These are phyloP conservation scores for Termitomyces sp. DNA, from an alignment of 768 basidiomycete species.

Conservation along the genomic window DNA sequence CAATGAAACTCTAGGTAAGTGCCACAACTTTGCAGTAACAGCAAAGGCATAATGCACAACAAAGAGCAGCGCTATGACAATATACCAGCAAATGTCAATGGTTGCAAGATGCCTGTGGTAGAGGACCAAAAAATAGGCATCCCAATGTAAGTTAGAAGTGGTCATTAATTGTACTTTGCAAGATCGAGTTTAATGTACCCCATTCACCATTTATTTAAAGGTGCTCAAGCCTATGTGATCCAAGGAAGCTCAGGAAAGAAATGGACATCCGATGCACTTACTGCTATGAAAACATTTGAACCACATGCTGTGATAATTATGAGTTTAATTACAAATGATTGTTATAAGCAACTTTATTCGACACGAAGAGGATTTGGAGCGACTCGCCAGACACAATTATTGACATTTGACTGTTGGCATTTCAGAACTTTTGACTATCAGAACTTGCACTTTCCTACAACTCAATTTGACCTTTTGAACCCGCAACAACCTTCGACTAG, in stretches of 20 bases:
- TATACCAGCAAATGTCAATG: constrained; percentile 5
- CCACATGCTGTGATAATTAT: background rate
- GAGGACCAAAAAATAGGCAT: constrained; percentile 1
- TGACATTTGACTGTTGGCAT: no score
- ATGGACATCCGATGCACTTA: background rate
- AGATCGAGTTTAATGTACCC: background rate
- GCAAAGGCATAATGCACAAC: constrained; percentile 13
- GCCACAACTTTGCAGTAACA: constrained; percentile 25
- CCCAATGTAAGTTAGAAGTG: background rate
- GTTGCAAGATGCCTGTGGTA: background rate
- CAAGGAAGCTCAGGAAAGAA: background rate
- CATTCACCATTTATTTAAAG: background rate
- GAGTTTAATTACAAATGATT: background rate
- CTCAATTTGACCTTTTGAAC: no score
- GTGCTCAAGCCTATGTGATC: background rate
- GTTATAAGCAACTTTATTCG: background rate
- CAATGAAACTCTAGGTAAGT: constrained; percentile 30
- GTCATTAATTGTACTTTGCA: background rate
- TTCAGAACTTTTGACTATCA: no score
- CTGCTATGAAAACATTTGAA: background rate
- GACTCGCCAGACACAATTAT: no score
- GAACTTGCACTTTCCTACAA: no score
- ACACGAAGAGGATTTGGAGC: background rate
- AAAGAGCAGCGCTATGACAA: background rate
- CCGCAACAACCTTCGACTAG: no score